Base-by-base conservation (phyloP, 345 rosid genomes). In the Lumnitzera racemosa region DNA sequence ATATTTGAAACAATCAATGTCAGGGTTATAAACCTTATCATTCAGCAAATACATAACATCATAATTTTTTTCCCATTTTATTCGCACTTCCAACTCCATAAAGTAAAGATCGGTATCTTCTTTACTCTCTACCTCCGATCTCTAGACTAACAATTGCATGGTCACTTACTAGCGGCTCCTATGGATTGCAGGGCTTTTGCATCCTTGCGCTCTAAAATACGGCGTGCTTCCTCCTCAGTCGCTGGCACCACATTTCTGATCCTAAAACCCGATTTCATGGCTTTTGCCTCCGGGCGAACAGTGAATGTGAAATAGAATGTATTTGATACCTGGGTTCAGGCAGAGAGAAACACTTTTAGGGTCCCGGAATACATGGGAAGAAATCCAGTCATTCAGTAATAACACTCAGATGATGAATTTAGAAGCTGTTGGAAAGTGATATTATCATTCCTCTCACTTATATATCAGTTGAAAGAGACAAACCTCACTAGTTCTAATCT, bases 401-500 rank as follows among this genome's bases (percentile, higher is more conserved):
- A 9, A 36, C 7, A 36, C 43, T 9, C 9, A 36, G 43, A 27
- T 1, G 17, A 43, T 20, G 0, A 25, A 31, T 9, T 20, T 36
- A 36, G 43, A 36, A 36, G 43, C 43, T 15, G 11, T 2, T 11
- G 51, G 60, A 29, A 51, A 31, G 59, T 47, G 57, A 48, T 27
- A 16, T 0, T 10, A 27, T 43, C 20, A 0, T 20, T 20, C 20
- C 20, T 20, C 20, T 49, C 29, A 61, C 14, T 36, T 6, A 24
- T 29, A 41, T 53, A 61, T 6, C 16, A 36, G 36, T 24, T 29
- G 5, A 17, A 25, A 27, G 14, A 48, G 54, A 27, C 57, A 57
- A 70, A 87, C 99, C 96, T 94, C 97, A 47, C 97, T 84, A 23
- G 90, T 81, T 66, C 95, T 81, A 47, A 94, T 69, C 86, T 94